These are phyloP conservation scores for Geotrichum carabidarum DNA, from an alignment of 1,139 yeast genomes.

Conservation along the genomic window DNA sequence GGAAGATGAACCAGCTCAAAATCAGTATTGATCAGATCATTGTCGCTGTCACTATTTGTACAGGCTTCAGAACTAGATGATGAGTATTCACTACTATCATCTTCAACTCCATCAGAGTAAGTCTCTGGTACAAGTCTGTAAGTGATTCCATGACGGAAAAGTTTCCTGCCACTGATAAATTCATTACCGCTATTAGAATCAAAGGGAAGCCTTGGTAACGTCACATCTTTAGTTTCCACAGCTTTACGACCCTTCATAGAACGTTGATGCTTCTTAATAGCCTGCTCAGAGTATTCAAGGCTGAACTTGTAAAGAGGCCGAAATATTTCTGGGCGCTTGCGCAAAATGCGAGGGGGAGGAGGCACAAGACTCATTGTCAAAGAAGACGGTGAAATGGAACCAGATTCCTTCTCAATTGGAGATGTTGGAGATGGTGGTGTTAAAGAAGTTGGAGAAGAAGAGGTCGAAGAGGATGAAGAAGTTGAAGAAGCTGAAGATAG, in stretches of 20 bases:
- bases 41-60: slow-evolving; percentile 16
- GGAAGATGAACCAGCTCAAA: slow-evolving; percentile 10
- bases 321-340: slow-evolving; percentile 30
- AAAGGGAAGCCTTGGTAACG: slow-evolving; percentile 28
- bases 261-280: slow-evolving; percentile 23
- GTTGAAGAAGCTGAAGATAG: slow-evolving; percentile 8
- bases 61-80: slow-evolving; percentile 1
- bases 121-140: too few relatives aligned
- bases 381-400: slow-evolving; percentile 17
- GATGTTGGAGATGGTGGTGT: slow-evolving; percentile 21
- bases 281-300: slow-evolving; percentile 27
- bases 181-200: background rate
- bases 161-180: too few relatives aligned
- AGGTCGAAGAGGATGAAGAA: slow-evolving; percentile 19
- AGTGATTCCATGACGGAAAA: too few relatives aligned
- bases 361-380: slow-evolving; percentile 32
- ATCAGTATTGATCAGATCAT: slow-evolving; percentile 12
- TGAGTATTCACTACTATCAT: background rate
- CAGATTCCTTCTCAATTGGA: slow-evolving; percentile 18
- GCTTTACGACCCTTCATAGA: background rate
- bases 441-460: slow-evolving; percentile 23
- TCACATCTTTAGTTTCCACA: slow-evolving; percentile 14
- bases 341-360: slow-evolving; percentile 33
- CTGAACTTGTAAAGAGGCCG: slow-evolving; percentile 30
- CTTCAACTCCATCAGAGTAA: background rate